A percentile compares a stretch with the other conserved stretches of the same genome.
Conservation (phyloP, 108 stramenopile genomes). For the Skeletonema grethae region DNA sequence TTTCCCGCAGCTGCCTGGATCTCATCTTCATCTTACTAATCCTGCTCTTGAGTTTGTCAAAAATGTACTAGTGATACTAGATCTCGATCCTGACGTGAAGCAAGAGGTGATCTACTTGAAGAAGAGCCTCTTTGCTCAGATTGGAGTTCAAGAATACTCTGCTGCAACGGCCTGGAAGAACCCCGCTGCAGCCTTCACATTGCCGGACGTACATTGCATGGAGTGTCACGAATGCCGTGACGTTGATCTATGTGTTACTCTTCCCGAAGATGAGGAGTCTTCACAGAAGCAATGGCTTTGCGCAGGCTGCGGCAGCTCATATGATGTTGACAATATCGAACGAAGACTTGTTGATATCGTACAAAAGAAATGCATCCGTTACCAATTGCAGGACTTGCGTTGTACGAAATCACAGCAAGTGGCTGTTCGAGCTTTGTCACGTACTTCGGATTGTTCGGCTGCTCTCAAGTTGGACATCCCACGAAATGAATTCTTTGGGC, state of each 20-base stretch:
- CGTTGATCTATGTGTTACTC: slow-evolving; percentile 88
- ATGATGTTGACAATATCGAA: slow-evolving; percentile 84
- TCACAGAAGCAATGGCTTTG: slow-evolving; percentile 85
- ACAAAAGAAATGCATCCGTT: slow-evolving; percentile 73
- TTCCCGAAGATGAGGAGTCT: slow-evolving; percentile 62
- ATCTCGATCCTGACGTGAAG: slow-evolving; percentile 82
- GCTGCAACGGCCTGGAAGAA: slow-evolving; percentile 82
- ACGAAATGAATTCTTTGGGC: slow-evolving; percentile 47
- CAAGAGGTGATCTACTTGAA: slow-evolving; percentile 85
- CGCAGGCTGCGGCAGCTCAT: slow-evolving; percentile 82
- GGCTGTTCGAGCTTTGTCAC: slow-evolving; percentile 52
- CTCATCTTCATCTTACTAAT: slow-evolving; percentile 55
- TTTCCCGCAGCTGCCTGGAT: slow-evolving; percentile 69
- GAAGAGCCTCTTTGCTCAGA: slow-evolving; percentile 88
- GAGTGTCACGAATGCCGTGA: slow-evolving; percentile 93
- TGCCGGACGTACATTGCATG: slow-evolving; percentile 93
- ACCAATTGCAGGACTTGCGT: slow-evolving; percentile 93
- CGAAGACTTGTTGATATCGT: slow-evolving; percentile 78
- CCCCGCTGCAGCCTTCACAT: slow-evolving; percentile 85
- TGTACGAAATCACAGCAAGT: slow-evolving; percentile 85
- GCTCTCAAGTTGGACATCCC: slow-evolving; percentile 78
- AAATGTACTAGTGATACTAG: slow-evolving; percentile 80
- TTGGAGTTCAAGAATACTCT: slow-evolving; percentile 95
- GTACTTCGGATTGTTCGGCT: slow-evolving; percentile 69
- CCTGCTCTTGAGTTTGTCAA: slow-evolving; percentile 97